Conservation (phyloP, 2,329 filamentous ascomycete species). For the Pestalotiopsis sp. region DNA sequence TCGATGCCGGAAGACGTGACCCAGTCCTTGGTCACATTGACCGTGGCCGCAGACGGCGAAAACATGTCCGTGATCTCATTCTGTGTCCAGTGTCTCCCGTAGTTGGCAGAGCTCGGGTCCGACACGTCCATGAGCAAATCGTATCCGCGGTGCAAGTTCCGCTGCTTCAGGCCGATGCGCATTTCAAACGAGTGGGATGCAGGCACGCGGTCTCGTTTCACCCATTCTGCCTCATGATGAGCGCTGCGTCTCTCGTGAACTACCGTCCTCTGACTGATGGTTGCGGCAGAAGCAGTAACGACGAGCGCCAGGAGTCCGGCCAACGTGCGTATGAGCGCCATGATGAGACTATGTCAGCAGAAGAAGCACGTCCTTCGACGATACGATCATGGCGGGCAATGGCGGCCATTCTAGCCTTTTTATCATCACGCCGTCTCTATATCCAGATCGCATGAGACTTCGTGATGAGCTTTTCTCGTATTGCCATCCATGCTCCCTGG, state of each 20-base stretch:
- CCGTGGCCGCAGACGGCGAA: constrained; percentile 34
- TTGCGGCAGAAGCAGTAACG: background rate
- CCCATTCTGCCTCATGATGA: background rate
- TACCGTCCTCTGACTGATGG: background rate
- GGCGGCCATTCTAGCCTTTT: background rate
- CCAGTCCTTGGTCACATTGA: constrained; percentile 41
- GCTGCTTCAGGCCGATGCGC: constrained; percentile 23
- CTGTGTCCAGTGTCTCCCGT: constrained; percentile 41
- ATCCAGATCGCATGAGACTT: background rate
- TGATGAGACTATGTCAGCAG: background rate
- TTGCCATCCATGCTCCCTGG: background rate
- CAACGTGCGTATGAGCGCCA: background rate
- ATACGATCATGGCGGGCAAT: too few relatives aligned
- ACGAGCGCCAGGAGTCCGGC: background rate
- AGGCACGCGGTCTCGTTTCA: background rate
- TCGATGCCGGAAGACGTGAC: constrained; percentile 35
- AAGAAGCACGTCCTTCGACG: too few relatives aligned
- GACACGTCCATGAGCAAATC: constrained; percentile 33
- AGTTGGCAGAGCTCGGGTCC: constrained; percentile 37
- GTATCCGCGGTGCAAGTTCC: constrained; percentile 26
- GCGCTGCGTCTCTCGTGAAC: background rate
- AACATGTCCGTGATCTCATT: constrained; percentile 41
- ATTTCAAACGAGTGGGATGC: constrained; percentile 7
- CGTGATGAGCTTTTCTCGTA: background rate
- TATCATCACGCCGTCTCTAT: background rate